phyloP scores from a whole-genome alignment of 805 yeast genomes.

The Saturnispora ahearnii region DNA sequence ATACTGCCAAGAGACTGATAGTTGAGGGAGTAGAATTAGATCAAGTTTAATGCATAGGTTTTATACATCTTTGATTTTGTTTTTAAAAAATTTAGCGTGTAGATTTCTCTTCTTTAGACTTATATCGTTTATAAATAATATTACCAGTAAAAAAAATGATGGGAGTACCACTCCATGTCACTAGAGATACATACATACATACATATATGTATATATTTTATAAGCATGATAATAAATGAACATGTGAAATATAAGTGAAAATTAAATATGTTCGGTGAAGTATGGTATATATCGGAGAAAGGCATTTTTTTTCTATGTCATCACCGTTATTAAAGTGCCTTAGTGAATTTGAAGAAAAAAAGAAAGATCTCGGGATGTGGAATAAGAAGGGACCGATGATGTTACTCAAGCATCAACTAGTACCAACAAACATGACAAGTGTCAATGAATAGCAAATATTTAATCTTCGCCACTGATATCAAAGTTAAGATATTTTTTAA shows the following conservation, averaged over 20 bases:
- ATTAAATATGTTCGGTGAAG: neutral
- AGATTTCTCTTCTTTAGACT: neutral
- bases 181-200: too few relatives aligned
- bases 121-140: neutral
- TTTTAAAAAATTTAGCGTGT: neutral
- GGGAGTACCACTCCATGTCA: neutral
- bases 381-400: too few relatives aligned
- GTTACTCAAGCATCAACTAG: neutral
- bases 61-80: neutral
- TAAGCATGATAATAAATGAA: too few relatives aligned
- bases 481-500: conserved; percentile 10
- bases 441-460: neutral
- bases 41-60: neutral
- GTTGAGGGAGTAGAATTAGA: conserved; percentile 25
- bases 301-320: neutral
- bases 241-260: neutral
- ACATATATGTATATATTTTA: too few relatives aligned
- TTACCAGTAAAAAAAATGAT: neutral
- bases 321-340: neutral
- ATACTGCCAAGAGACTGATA: conserved; percentile 48
- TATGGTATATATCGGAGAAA: neutral
- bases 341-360: too few relatives aligned
- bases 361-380: too few relatives aligned
- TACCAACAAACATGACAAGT: neutral
- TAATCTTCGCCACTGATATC: conserved; percentile 1